A percentile compares a stretch with the other conserved stretches of the same genome.
These are phyloP conservation scores for Fusarium concolor DNA, from an alignment of 2,329 filamentous ascomycete genomes.

Conservation along the genomic window DNA sequence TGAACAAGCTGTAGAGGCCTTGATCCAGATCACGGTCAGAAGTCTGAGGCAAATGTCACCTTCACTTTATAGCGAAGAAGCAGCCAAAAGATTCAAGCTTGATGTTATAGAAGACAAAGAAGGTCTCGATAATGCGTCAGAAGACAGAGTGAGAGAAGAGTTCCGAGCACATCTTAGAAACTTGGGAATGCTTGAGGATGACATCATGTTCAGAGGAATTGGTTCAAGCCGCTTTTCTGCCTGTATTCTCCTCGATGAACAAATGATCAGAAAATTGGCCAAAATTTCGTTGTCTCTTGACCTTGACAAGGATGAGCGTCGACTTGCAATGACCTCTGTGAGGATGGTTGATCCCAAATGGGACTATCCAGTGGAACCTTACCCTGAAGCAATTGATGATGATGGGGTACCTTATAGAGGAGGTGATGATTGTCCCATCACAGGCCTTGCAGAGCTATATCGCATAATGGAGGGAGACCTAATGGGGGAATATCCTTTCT, in stretches of 20 bases:
- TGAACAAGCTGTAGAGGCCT: conserved; percentile 1
- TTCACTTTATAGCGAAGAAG: conserved; percentile 26
- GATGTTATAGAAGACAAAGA: conserved; percentile 15
- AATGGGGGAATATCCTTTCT: conserved; percentile 23
- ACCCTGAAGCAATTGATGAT: conserved; percentile 2
- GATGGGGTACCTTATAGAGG: conserved; percentile 5
- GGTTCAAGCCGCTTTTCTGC: conserved; percentile 15
- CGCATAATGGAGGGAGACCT: conserved; percentile 18
- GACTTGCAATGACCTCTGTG: not conserved
- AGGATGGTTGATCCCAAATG: conserved; percentile 27
- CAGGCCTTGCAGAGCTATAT: conserved; percentile 14
- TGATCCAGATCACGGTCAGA: conserved; percentile 11
- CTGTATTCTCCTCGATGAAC: conserved; percentile 14
- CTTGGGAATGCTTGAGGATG: conserved; percentile 12
- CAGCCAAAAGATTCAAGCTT: conserved; percentile 25
- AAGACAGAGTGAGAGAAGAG: conserved; percentile 32
- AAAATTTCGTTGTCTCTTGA: conserved; percentile 4
- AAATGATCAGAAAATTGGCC: conserved; percentile 5
- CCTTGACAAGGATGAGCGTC: conserved; percentile 1
- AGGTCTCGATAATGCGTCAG: conserved; percentile 23
- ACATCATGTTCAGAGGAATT: conserved; percentile 21
- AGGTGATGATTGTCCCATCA: not conserved
- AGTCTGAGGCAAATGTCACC: conserved; percentile 2
- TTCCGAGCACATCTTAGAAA: conserved; percentile 25
- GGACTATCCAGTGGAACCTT: conserved; percentile 17